Evolutionary conservation across 805 yeast genomes (phyloP), one percentile per base, ranked within the genome.

Genomic region (Limtongia smithiae): DNA sequence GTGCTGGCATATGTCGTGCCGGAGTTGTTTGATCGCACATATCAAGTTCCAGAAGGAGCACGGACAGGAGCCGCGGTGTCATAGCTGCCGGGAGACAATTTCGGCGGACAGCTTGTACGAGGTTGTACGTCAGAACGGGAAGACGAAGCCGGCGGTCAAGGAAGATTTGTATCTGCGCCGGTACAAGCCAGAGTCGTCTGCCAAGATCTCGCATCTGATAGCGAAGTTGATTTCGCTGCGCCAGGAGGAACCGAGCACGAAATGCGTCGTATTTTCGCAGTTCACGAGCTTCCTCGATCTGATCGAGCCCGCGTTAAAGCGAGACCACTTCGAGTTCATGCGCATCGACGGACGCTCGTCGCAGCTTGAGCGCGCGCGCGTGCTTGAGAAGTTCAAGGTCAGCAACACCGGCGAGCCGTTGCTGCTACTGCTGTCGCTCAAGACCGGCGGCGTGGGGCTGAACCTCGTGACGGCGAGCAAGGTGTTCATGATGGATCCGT

Each of bases 371-470:
- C 73, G 97, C 34, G 77, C 80, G 22, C 68, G 66, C 17, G 78
- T 85, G 0, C 66, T 91, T 36, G 75, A 71, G 14, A 73, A 74
- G 17, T 90, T 91, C 62, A 69, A 68, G 24, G 28, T 6, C 28
- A 41, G 50, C 2, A n/a, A 62, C 63, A 25, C 63, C 68, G 20
- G 58, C 62, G 46, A 47, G 63, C 73, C 76, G 3, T 75, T 90
- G 1, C 64, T 90, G 9, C 68, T 90, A 20, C n/a, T n/a, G n/a
- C 64, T 90, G 17, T 84, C 95, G 6, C 68, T 89, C 54, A 90
- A 88, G 65, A 95, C 96, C 0, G 97, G 97, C 21, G 97, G 97
- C 6, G 96, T 89, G 11, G 97, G 97, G 0, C 71, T 90, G 54
- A 90, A 90, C 62, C 70, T 90, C 52, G 90, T 95, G 0, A 79